Conservation (phyloP, 1,139 yeast species). For the Zygoascus sp. region DNA sequence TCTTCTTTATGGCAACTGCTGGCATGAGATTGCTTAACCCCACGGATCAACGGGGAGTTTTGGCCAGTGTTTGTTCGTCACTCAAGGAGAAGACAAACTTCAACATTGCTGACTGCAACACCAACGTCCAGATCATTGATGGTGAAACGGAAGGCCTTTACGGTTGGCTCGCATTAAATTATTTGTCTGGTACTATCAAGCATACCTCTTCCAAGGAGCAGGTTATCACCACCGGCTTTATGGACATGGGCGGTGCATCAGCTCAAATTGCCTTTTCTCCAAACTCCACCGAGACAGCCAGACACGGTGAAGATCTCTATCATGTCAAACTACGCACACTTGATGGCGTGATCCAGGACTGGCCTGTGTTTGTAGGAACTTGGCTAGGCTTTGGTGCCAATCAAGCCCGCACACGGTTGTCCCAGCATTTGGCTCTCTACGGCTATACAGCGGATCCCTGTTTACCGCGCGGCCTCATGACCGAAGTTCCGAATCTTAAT, state of each 20-base stretch:
- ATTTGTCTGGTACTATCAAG: slow-evolving; percentile 46
- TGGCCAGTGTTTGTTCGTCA: slow-evolving; percentile 50
- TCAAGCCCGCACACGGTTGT: slow-evolving; percentile 57
- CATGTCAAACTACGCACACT: slow-evolving; percentile 46
- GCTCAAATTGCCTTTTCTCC: slow-evolving; percentile 78
- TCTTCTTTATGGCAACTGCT: slow-evolving; percentile 77
- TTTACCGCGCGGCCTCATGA: slow-evolving; percentile 42
- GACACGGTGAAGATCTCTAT: slow-evolving; percentile 54
- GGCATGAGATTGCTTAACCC: slow-evolving; percentile 71
- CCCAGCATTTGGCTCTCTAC: slow-evolving; percentile 32
- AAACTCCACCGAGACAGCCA: slow-evolving; percentile 47
- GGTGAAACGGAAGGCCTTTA: slow-evolving; percentile 78
- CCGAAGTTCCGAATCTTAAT: slow-evolving; percentile 15
- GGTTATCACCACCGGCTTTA: slow-evolving; percentile 58
- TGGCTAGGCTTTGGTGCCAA: slow-evolving; percentile 78
- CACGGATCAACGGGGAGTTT: slow-evolving; percentile 48
- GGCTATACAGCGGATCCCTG: slow-evolving; percentile 52
- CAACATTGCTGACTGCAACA: slow-evolving; percentile 44
- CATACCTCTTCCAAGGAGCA: slow-evolving; percentile 35
- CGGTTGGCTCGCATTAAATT: slow-evolving; percentile 76
- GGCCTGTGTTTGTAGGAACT: slow-evolving; percentile 62
- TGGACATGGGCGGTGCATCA: slow-evolving; percentile 84
- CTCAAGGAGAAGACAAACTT: slow-evolving; percentile 50
- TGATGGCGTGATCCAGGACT: slow-evolving; percentile 38
- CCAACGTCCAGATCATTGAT: slow-evolving; percentile 62